phyloP scores from a whole-genome alignment of 1,139 yeast species.

The Yarrowia galli region DNA sequence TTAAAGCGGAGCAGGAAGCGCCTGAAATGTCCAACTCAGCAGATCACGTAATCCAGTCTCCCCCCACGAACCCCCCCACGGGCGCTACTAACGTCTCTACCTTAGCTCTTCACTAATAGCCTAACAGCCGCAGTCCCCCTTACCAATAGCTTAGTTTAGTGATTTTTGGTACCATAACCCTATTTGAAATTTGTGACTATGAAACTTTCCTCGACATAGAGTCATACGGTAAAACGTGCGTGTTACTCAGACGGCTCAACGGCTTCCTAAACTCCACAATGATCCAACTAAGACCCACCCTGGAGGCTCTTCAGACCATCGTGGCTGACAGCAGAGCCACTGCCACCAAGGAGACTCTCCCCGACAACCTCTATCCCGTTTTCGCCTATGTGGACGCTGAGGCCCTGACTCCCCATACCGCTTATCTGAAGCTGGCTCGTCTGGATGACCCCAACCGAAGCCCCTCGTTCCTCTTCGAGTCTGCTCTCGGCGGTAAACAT shows the following conservation, averaged over 20 bases:
- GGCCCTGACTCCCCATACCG: conserved; percentile 85
- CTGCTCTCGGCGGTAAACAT: conserved; percentile 87
- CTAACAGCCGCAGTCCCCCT: conserved; percentile 11
- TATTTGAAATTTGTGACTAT: conserved; percentile 33
- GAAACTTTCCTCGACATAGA: conserved; percentile 34
- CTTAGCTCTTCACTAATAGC: background rate
- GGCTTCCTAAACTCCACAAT: background rate
- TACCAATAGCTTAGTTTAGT: background rate
- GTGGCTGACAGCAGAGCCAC: conserved; percentile 39
- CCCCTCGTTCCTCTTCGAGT: conserved; percentile 81
- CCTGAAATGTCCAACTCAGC: background rate
- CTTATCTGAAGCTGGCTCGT: conserved; percentile 81
- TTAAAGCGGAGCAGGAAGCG: background rate
- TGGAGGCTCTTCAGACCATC: conserved; percentile 41
- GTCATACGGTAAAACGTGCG: conserved; percentile 27
- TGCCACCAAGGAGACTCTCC: conserved; percentile 38
- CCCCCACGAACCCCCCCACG: conserved; percentile 12
- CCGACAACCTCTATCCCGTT: conserved; percentile 73
- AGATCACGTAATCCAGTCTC: background rate
- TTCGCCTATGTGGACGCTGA: conserved; percentile 77
- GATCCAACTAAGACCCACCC: conserved; percentile 42
- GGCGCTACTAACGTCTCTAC: conserved; percentile 13
- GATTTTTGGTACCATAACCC: conserved; percentile 16
- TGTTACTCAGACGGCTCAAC: background rate
- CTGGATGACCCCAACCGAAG: conserved; percentile 58